phyloP scores from a whole-genome alignment of 2,329 filamentous ascomycete genomes.

The Colletotrichum sp. region DNA sequence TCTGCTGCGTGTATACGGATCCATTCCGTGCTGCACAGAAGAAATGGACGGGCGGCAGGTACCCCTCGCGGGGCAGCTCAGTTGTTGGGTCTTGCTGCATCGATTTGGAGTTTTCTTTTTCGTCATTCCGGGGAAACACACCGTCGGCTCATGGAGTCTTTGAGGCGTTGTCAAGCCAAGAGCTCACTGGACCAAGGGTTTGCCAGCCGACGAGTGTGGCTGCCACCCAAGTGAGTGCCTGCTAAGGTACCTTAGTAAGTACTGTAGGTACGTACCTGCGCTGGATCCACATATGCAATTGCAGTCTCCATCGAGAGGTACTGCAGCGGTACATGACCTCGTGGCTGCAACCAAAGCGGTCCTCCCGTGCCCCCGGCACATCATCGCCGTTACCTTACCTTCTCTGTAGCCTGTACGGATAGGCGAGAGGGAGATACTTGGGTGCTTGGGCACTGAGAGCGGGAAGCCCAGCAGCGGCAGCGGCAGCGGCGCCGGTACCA shows the following conservation, averaged over 20 bases:
- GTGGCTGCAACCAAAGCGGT: conserved; percentile 14
- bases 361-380: conserved; percentile 7
- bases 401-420: neutral
- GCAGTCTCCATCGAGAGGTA: neutral
- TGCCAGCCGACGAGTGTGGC: neutral
- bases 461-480: neutral
- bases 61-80: neutral
- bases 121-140: conserved; percentile 14
- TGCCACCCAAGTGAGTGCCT: neutral
- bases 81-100: neutral
- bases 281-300: neutral
- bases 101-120: conserved; percentile 10
- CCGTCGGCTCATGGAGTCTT: neutral
- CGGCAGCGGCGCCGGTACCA: neutral
- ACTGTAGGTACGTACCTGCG: neutral
- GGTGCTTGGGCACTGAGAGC: neutral
- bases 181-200: neutral
- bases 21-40: neutral
- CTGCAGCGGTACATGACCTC: conserved; percentile 17
- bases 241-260: neutral
- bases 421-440: neutral
- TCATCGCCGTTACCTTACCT: neutral
- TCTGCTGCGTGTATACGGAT: neutral
- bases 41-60: neutral
- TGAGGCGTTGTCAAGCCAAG: neutral